Conservation (phyloP, 2,329 filamentous ascomycete species). For the Plectosphaerella cucumerina region DNA sequence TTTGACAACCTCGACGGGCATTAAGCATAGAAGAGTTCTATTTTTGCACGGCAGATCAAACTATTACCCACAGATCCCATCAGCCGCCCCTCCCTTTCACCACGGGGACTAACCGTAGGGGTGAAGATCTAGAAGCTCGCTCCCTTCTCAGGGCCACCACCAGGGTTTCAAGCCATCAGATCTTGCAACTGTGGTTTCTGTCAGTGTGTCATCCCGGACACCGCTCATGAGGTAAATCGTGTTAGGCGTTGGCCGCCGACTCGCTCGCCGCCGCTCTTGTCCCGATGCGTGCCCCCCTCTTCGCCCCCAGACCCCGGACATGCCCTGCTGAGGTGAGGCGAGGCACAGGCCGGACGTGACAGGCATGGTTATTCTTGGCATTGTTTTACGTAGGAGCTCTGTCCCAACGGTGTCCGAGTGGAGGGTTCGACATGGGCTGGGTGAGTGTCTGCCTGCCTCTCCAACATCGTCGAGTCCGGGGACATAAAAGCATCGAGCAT, state of each 20-base stretch:
- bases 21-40: neutral
- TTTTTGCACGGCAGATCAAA: neutral
- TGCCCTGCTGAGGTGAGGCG: neutral
- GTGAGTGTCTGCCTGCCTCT: neutral
- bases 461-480: neutral
- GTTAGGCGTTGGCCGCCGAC: neutral
- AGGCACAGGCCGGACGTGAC: neutral
- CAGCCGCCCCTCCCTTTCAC: neutral
- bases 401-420: neutral
- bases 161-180: neutral
- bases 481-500: neutral
- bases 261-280: neutral
- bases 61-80: neutral
- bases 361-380: neutral
- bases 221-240: neutral
- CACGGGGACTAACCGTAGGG: neutral
- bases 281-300: neutral
- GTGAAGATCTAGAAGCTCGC: neutral
- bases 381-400: neutral
- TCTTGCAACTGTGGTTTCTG: conserved; percentile 1
- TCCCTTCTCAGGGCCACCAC: neutral
- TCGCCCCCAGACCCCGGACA: neutral
- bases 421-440: neutral
- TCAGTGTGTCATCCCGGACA: neutral
- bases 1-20: neutral